phyloP scores from a whole-genome alignment of 176 grass and related monocot genomes.

The Hordeum marinum region DNA sequence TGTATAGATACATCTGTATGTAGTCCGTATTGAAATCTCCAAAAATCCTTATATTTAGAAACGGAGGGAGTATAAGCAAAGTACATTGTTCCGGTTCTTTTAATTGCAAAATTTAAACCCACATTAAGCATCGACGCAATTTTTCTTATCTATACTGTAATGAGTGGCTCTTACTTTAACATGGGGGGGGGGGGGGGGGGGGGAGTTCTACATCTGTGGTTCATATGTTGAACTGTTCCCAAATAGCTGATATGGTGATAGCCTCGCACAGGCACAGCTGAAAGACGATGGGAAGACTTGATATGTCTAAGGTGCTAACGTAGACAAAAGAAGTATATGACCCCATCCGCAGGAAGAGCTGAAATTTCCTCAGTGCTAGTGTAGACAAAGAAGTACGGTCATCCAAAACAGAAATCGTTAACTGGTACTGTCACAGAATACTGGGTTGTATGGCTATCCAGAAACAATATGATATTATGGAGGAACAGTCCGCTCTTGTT shows the following conservation, averaged over 20 bases:
- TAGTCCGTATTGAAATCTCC: too few species aligned
- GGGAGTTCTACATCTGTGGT: too few species aligned
- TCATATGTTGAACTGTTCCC: not conserved
- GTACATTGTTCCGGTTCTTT: not conserved
- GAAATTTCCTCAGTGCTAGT: not conserved
- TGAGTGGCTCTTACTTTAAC: not conserved
- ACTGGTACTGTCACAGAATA: not conserved
- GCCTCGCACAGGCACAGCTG: not conserved
- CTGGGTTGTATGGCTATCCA: not conserved
- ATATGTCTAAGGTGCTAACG: not conserved
- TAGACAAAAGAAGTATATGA: not conserved
- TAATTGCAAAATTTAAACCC: not conserved
- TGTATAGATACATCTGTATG: too few species aligned
- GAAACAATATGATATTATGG: not conserved
- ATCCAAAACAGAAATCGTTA: not conserved
- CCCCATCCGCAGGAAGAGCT: not conserved
- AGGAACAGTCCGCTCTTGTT: not conserved
- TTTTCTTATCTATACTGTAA: not conserved
- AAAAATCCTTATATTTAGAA: too few species aligned
- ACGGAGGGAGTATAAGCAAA: not conserved
- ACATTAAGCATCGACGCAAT: not conserved
- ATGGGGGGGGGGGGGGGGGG: too few species aligned
- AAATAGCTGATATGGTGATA: too few species aligned
- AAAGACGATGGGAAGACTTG: not conserved
- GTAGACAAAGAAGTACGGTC: not conserved